These are phyloP conservation scores for Ligustrum vulgare DNA, from an alignment of 257 asterid species.

Conservation along the genomic window DNA sequence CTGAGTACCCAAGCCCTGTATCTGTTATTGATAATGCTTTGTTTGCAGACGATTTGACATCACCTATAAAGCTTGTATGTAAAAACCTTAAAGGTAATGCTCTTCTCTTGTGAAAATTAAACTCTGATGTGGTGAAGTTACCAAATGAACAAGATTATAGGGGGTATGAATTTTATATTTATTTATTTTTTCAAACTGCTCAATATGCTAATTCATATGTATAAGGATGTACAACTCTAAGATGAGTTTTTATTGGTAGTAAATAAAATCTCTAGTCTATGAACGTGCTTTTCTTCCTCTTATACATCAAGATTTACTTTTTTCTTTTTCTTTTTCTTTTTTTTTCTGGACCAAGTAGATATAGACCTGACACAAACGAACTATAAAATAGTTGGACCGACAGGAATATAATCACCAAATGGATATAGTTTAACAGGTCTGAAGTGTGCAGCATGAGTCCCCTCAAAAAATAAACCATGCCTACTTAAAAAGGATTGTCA, in stretches of 20 bases:
- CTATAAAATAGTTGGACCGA: background rate
- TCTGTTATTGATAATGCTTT: slow-evolving; percentile 73
- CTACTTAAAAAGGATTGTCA: background rate
- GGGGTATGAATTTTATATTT: no score
- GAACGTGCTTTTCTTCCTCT: no score
- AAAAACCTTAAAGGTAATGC: slow-evolving; percentile 59
- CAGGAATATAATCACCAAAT: background rate
- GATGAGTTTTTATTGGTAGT: no score
- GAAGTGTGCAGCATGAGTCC: background rate
- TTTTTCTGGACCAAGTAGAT: background rate
- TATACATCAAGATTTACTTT: no score
- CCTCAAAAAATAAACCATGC: background rate
- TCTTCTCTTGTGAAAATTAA: slow-evolving; percentile 10
- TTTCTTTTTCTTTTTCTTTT: no score
- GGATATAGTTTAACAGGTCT: background rate
- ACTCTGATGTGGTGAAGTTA: background rate
- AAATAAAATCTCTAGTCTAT: no score
- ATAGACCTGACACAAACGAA: background rate
- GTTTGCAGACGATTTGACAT: slow-evolving; percentile 51
- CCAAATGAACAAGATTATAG: background rate
- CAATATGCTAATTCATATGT: background rate
- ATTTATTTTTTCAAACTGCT: background rate
- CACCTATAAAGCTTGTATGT: slow-evolving; percentile 56
- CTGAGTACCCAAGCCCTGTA: slow-evolving; percentile 80
- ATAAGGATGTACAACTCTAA: background rate